Percentiles rank a stretch among this genome's conserved stretches.
phyloP scores from a whole-genome alignment of 1,284 basidiomycete species.

The Trametes sp. region DNA sequence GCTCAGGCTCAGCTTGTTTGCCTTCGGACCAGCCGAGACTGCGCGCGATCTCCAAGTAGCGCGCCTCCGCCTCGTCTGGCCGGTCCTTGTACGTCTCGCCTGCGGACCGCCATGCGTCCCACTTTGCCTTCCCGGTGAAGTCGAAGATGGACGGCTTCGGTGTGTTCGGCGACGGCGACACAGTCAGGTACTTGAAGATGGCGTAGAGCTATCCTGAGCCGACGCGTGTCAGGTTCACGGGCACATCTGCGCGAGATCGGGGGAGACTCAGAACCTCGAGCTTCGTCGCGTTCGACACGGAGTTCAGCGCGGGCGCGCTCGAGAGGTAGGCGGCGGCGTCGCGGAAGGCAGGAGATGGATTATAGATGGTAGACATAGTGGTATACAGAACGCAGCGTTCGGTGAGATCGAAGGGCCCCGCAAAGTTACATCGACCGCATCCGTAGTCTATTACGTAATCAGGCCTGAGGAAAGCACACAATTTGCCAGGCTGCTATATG shows the following conservation, averaged over 20 bases:
- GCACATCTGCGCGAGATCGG: slow-evolving; percentile 31
- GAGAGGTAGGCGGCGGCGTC: slow-evolving; percentile 73
- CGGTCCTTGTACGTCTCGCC: slow-evolving; percentile 57
- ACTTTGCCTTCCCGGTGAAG: slow-evolving; percentile 83
- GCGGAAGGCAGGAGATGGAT: slow-evolving; percentile 60
- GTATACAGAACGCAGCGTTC: slow-evolving; percentile 27
- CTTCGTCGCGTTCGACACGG: slow-evolving; percentile 66
- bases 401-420: slow-evolving; percentile 7
- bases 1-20: slow-evolving; percentile 18
- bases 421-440: slow-evolving; percentile 28
- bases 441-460: slow-evolving; percentile 43
- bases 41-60: slow-evolving; percentile 77
- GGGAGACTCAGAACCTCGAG: slow-evolving; percentile 67
- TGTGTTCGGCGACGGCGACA: slow-evolving; percentile 58
- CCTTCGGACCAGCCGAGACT: slow-evolving; percentile 72
- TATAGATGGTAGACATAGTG: slow-evolving; percentile 39
- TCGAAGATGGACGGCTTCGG: slow-evolving; percentile 85
- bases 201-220: slow-evolving; percentile 76
- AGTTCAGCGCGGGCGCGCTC: slow-evolving; percentile 56
- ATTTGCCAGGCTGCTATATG: slow-evolving; percentile 8
- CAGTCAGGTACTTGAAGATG: slow-evolving; percentile 81
- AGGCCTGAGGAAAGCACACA: slow-evolving; percentile 21
- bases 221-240: slow-evolving; percentile 38
- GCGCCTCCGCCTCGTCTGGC: slow-evolving; percentile 55
- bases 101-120: slow-evolving; percentile 82